Evolutionary conservation across 352 stramenopile genomes (phyloP).

Genomic region (Pythium rishiriense): DNA sequence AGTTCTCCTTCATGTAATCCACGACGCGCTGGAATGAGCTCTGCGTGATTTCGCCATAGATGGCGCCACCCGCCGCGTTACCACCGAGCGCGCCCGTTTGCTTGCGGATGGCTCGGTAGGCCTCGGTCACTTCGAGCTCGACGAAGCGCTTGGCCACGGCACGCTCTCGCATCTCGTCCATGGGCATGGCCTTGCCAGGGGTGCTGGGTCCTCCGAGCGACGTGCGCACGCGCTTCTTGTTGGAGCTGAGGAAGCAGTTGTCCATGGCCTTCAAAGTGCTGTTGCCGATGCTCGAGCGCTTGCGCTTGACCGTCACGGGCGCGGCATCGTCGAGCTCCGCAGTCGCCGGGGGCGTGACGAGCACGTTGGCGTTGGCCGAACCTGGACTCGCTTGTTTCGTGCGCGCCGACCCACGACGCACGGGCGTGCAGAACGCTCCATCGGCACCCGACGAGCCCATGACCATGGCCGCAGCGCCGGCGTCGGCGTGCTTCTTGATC

Average conservation of each 20-base stretch:
- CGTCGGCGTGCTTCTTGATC: conserved; percentile 25
- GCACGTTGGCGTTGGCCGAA: neutral
- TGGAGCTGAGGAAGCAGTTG: conserved; percentile 25
- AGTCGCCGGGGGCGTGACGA: neutral
- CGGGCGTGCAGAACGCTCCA: conserved; percentile 18
- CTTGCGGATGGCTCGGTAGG: conserved; percentile 94
- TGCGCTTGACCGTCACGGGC: conserved; percentile 33
- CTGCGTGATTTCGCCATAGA: conserved; percentile 98
- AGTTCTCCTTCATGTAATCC: conserved; percentile 93
- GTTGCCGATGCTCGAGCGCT: conserved; percentile 51
- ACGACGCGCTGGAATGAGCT: conserved; percentile 96
- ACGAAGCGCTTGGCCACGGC: conserved; percentile 78
- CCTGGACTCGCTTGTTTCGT: conserved; percentile 22
- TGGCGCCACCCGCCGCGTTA: conserved; percentile 94
- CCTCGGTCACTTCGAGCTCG: conserved; percentile 80
- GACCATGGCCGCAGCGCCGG: conserved; percentile 1
- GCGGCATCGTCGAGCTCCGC: neutral
- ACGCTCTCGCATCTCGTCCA: conserved; percentile 52
- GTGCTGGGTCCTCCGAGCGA: conserved; percentile 50
- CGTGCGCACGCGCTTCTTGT: conserved; percentile 61
- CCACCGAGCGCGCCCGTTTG: conserved; percentile 93
- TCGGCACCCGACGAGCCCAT: neutral
- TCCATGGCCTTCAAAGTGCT: conserved; percentile 33
- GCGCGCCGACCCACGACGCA: conserved; percentile 7
- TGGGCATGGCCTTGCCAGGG: conserved; percentile 71